Evolutionary conservation across 192 early-diverging fungal genomes (phyloP).

Genomic region (Spinellus fusiger): DNA sequence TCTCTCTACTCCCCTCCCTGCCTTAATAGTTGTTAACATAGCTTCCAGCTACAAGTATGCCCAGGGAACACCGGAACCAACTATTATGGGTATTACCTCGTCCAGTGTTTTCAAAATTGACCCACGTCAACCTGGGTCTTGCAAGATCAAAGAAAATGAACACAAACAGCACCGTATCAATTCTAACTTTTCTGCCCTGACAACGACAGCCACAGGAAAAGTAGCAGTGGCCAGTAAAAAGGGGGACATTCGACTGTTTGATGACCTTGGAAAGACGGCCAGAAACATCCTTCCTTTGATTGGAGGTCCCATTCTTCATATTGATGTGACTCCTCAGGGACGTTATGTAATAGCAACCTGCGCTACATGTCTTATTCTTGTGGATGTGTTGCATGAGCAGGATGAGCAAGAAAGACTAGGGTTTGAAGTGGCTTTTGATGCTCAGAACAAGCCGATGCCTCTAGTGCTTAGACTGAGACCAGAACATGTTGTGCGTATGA

Average conservation of each 20-base stretch:
- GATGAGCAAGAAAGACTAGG: constrained; percentile 50
- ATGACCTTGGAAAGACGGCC: constrained; percentile 72
- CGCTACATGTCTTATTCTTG: constrained; percentile 75
- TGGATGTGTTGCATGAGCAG: constrained; percentile 60
- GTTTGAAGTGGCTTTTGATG: constrained; percentile 65
- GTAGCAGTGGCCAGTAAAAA: constrained; percentile 76
- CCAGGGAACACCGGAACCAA: constrained; percentile 66
- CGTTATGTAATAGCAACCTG: constrained; percentile 86
- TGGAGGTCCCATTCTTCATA: constrained; percentile 82
- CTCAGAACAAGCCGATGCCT: constrained; percentile 56
- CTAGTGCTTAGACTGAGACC: constrained; percentile 76
- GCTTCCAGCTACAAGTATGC: constrained; percentile 74
- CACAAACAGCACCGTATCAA: constrained; percentile 66
- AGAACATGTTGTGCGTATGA: constrained; percentile 83
- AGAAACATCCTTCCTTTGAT: constrained; percentile 82
- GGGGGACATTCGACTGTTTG: constrained; percentile 85
- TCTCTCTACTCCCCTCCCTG: neutral
- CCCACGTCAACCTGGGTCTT: constrained; percentile 62
- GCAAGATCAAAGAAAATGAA: constrained; percentile 64
- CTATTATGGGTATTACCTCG: constrained; percentile 76
- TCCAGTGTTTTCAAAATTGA: constrained; percentile 86
- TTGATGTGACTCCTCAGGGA: constrained; percentile 86
- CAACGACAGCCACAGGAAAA: constrained; percentile 76
- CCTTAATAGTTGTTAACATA: constrained; percentile 41
- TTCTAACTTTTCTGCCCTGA: constrained; percentile 62